Evolutionary conservation across 371 early-diverging fungal genomes (phyloP).

Genomic region (Blakeslea trispora): DNA sequence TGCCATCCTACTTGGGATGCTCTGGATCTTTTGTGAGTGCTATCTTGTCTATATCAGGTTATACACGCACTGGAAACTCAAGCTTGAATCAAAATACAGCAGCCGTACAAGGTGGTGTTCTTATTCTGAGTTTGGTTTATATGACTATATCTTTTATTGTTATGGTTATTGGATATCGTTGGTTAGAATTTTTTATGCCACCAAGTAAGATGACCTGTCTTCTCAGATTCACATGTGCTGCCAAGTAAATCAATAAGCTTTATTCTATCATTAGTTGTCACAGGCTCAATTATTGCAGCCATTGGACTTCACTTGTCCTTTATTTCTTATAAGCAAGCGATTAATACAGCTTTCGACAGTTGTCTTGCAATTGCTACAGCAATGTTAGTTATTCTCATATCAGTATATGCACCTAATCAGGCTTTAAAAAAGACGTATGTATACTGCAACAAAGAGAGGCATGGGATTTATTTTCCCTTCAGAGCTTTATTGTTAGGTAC

Average conservation of each 20-base stretch:
- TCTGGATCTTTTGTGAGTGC: slow-evolving; percentile 36
- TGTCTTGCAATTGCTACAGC: slow-evolving; percentile 52
- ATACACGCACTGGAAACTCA: slow-evolving; percentile 13
- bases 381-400: slow-evolving; percentile 37
- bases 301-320: slow-evolving; percentile 54
- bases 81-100: slow-evolving; percentile 24
- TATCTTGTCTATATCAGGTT: slow-evolving; percentile 47
- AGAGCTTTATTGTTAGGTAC: slow-evolving; percentile 55
- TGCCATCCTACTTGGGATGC: slow-evolving; percentile 20
- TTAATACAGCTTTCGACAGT: slow-evolving; percentile 40
- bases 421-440: slow-evolving; percentile 36
- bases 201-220: slow-evolving; percentile 29
- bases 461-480: no score
- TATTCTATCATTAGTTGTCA: slow-evolving; percentile 36
- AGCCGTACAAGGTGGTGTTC: slow-evolving; percentile 49
- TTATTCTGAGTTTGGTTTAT: slow-evolving; percentile 46
- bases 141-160: slow-evolving; percentile 40
- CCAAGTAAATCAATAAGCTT: neutral
- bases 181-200: slow-evolving; percentile 57
- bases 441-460: neutral
- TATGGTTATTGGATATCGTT: slow-evolving; percentile 43
- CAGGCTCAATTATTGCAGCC: slow-evolving; percentile 52
- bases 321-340: slow-evolving; percentile 42
- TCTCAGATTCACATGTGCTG: neutral
- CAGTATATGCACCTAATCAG: slow-evolving; percentile 45